These are phyloP conservation scores for Epithele typhae DNA, from an alignment of 768 basidiomycete genomes.

Conservation along the genomic window DNA sequence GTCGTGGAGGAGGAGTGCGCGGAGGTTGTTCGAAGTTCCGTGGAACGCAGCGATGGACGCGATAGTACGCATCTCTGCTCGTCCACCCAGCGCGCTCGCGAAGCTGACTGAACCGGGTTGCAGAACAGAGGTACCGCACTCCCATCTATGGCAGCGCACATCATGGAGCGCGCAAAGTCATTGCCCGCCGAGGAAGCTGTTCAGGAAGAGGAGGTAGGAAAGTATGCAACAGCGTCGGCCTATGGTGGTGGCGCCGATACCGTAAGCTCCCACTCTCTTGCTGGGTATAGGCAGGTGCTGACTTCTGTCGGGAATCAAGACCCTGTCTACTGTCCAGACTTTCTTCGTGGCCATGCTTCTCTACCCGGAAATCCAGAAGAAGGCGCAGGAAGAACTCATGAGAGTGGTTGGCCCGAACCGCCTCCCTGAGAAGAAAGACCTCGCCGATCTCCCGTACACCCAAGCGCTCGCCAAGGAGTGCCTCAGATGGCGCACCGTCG, in stretches of 20 bases:
- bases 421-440: conserved; percentile 23
- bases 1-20: conserved; percentile 12
- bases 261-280: conserved; percentile 26
- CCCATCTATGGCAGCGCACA: conserved; percentile 1
- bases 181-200: background rate
- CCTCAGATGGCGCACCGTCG: conserved; percentile 20
- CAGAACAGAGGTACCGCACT: conserved; percentile 1
- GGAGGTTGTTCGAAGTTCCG: conserved; percentile 17
- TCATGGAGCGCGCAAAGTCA: background rate
- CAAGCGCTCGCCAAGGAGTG: conserved; percentile 23
- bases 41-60: conserved; percentile 15
- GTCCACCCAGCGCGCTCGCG: no score
- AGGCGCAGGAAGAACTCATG: conserved; percentile 27
- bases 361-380: conserved; percentile 21
- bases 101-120: background rate
- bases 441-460: conserved; percentile 20
- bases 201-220: background rate
- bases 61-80: background rate
- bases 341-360: conserved; percentile 30
- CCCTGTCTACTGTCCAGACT: conserved; percentile 19
- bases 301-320: conserved; percentile 8
- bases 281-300: background rate
- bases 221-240: background rate
- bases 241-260: conserved; percentile 51
- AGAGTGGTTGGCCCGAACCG: conserved; percentile 21